Conservation (phyloP, 2,329 filamentous ascomycete genomes). For the Fusarium scirpi region DNA sequence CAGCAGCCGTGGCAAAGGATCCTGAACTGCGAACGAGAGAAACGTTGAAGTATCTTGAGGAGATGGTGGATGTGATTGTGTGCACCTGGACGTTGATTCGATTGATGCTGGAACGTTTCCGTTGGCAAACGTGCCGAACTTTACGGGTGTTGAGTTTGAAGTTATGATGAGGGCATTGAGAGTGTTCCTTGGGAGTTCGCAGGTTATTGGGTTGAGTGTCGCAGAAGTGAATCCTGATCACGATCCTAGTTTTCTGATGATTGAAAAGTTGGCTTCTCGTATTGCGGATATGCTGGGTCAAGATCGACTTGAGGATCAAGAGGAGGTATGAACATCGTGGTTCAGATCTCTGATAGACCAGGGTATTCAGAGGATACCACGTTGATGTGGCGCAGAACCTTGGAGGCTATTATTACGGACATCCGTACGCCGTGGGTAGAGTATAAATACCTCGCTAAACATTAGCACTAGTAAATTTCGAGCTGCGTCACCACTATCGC, state of each 20-base stretch:
- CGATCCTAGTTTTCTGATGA: constrained; percentile 32
- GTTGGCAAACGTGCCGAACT: constrained; percentile 37
- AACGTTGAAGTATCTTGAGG: constrained; percentile 27
- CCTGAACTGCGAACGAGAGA: constrained; percentile 28
- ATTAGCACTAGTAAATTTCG: neutral
- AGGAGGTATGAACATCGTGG: neutral
- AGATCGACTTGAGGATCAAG: neutral
- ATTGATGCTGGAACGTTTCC: constrained; percentile 39
- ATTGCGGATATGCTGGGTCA: constrained; percentile 16
- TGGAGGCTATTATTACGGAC: neutral
- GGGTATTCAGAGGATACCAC: neutral
- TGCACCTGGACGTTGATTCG: constrained; percentile 40
- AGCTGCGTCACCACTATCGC: neutral
- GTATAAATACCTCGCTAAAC: neutral
- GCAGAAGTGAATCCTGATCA: constrained; percentile 42
- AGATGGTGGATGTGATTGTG: constrained; percentile 35
- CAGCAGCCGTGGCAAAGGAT: constrained; percentile 16
- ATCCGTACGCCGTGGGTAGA: neutral
- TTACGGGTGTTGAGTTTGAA: constrained; percentile 38
- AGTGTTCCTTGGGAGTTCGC: constrained; percentile 10
- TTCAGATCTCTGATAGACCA: neutral
- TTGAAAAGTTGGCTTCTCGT: constrained; percentile 14
- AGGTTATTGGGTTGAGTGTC: constrained; percentile 29
- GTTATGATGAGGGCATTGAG: constrained; percentile 37
- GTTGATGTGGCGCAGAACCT: neutral